These are phyloP conservation scores for Claviceps arundinis DNA, from an alignment of 2,329 filamentous ascomycete species.

Conservation along the genomic window DNA sequence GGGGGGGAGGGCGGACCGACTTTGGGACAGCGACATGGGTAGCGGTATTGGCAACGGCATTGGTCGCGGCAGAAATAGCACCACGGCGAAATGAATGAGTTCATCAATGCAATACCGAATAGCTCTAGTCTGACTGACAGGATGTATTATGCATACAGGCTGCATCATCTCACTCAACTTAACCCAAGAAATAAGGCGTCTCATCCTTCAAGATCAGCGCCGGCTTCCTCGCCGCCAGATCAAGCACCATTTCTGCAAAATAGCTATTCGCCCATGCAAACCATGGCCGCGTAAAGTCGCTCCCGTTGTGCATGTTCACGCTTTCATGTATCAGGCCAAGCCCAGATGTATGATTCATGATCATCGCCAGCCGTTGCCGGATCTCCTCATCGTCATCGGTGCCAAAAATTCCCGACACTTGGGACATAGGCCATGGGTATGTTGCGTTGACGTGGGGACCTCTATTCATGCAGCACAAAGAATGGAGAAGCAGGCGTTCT, in stretches of 20 bases:
- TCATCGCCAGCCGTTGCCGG: slow-evolving; percentile 20
- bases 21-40: too few relatives aligned
- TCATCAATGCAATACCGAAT: too few relatives aligned
- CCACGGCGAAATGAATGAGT: too few relatives aligned
- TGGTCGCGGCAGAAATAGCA: too few relatives aligned
- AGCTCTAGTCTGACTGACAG: too few relatives aligned
- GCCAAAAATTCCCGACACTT: slow-evolving; percentile 39
- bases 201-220: slow-evolving; percentile 41
- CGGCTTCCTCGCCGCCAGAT: slow-evolving; percentile 71
- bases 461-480: slow-evolving; percentile 18
- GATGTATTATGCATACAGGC: too few relatives aligned
- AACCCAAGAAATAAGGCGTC: slow-evolving; percentile 1
- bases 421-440: slow-evolving; percentile 43
- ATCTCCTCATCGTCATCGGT: slow-evolving; percentile 24
- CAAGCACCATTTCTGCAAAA: slow-evolving; percentile 39
- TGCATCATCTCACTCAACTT: not conserved
- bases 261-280: slow-evolving; percentile 31
- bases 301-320: slow-evolving; percentile 27
- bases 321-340: slow-evolving; percentile 36
- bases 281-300: slow-evolving; percentile 31
- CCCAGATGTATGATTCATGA: slow-evolving; percentile 27
- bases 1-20: too few relatives aligned
- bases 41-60: too few relatives aligned
- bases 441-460: slow-evolving; percentile 51
- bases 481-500: too few relatives aligned